These are phyloP conservation scores for Talaromyces sp. DNA, from an alignment of 2,329 filamentous ascomycete genomes.

Conservation along the genomic window DNA sequence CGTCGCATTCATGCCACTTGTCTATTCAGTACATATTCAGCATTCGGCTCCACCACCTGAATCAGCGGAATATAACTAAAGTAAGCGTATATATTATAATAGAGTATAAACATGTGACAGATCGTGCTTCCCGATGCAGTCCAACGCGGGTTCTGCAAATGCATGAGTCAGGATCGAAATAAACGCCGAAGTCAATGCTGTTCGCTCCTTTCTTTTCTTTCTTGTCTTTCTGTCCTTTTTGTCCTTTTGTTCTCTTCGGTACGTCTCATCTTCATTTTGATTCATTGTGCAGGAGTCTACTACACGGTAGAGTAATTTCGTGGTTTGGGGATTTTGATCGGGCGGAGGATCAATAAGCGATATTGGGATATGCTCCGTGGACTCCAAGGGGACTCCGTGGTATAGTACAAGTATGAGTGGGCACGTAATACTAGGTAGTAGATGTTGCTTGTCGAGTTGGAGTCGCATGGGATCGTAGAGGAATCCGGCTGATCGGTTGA, in stretches of 20 bases:
- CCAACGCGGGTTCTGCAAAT: neutral
- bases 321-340: neutral
- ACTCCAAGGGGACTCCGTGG: neutral
- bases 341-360: neutral
- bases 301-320: neutral
- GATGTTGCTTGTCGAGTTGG: neutral
- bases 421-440: neutral
- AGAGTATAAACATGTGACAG: slow-evolving; percentile 1
- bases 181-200: slow-evolving; percentile 3
- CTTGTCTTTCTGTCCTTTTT: neutral
- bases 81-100: neutral
- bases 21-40: neutral
- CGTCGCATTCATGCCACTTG: neutral
- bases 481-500: neutral
- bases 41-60: neutral
- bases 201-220: neutral
- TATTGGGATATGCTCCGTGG: neutral
- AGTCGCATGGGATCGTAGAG: neutral
- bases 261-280: neutral
- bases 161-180: neutral
- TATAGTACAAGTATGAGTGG: neutral
- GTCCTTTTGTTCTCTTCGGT: neutral
- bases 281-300: neutral
- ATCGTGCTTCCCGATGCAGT: neutral
- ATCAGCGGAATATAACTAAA: neutral